These are phyloP conservation scores for Solanum rostratum DNA, from an alignment of 257 asterid genomes.

Conservation along the genomic window DNA sequence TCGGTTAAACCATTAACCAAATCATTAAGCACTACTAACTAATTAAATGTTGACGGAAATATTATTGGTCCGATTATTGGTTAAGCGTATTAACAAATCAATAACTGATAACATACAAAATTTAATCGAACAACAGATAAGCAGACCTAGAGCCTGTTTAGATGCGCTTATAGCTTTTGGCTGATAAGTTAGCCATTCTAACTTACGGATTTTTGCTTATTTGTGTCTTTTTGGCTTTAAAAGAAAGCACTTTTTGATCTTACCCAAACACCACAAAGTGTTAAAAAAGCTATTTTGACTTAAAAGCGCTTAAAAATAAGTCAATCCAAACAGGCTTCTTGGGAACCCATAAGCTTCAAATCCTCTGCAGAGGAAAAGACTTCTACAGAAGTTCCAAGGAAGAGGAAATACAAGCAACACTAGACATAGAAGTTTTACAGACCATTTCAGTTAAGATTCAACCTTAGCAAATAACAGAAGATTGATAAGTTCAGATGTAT, in stretches of 20 bases:
- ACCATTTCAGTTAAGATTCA: not conserved
- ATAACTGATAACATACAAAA: not conserved
- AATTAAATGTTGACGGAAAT: not conserved
- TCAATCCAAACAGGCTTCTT: not conserved
- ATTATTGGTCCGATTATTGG: not conserved
- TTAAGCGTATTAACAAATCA: too few relatives aligned
- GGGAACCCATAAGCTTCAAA: not conserved
- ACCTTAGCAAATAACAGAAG: not conserved
- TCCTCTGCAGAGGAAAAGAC: not conserved
- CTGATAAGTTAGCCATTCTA: not conserved
- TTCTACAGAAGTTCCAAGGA: not conserved
- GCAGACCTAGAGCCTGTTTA: not conserved
- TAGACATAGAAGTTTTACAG: not conserved
- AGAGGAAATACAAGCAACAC: not conserved
- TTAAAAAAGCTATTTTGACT: not conserved
- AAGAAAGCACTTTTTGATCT: not conserved
- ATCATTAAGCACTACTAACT: not conserved
- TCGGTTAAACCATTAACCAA: not conserved
- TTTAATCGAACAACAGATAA: not conserved
- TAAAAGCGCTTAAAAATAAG: not conserved
- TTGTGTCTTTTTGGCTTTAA: not conserved
- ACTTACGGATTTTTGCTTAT: not conserved
- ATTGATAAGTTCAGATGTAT: not conserved
- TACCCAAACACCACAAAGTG: not conserved
- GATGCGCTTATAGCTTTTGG: not conserved